Evolutionary conservation across 352 stramenopile species (phyloP).

Genomic region (Globisporangium spiculum): DNA sequence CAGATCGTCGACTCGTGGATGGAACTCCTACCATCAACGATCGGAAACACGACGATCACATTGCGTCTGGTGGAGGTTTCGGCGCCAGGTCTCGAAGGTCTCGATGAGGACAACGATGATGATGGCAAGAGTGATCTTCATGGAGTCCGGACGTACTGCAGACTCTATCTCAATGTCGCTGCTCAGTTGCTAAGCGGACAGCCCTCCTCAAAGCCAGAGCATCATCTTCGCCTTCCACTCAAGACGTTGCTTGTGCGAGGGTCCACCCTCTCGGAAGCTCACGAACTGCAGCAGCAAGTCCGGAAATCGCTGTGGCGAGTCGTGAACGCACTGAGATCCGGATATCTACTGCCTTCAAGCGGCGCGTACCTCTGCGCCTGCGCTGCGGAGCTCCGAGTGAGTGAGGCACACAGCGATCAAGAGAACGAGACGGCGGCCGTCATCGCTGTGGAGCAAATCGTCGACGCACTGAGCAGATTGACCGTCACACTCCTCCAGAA

Average conservation of each 20-base stretch:
- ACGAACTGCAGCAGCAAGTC: constrained; percentile 9
- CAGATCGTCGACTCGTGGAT: constrained; percentile 17
- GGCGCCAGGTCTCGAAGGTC: background rate
- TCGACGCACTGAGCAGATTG: constrained; percentile 11
- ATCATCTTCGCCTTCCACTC: background rate
- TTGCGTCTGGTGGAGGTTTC: constrained; percentile 12
- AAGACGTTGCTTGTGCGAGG: constrained; percentile 14
- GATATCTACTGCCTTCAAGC: constrained; percentile 13
- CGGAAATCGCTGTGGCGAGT: constrained; percentile 1
- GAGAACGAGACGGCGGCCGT: background rate
- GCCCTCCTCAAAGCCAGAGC: background rate
- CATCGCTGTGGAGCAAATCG: background rate
- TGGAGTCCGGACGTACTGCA: background rate
- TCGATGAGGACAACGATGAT: background rate
- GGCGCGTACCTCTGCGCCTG: constrained; percentile 14
- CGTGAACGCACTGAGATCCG: constrained; percentile 1
- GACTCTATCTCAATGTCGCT: background rate
- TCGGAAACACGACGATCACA: background rate
- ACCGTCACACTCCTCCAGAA: constrained; percentile 12
- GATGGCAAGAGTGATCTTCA: background rate
- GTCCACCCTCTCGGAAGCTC: background rate
- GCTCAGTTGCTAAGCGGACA: background rate
- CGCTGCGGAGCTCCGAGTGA: constrained; percentile 5
- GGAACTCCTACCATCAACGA: constrained; percentile 5
- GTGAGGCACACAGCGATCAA: background rate